phyloP scores from a whole-genome alignment of 2,329 filamentous ascomycete species.

The Aureobasidium pullulans region DNA sequence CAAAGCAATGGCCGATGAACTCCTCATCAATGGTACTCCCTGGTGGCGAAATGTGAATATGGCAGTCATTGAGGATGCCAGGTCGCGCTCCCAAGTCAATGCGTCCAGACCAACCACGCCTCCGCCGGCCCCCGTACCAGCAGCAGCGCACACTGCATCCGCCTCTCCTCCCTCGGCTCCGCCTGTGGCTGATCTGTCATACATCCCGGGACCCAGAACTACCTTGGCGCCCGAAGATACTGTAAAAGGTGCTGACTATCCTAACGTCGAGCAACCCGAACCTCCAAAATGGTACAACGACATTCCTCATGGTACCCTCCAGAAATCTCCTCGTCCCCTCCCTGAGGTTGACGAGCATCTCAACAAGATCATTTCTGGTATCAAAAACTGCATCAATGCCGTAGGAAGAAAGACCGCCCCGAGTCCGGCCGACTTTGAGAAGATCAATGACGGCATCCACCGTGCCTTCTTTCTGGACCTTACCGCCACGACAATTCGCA shows the following conservation, averaged over 20 bases:
- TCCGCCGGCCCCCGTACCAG: not conserved
- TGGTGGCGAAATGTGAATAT: constrained; percentile 8
- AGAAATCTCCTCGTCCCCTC: not conserved
- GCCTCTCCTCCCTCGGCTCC: not conserved
- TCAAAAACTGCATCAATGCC: not conserved
- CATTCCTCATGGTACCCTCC: not conserved
- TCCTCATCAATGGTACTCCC: not conserved
- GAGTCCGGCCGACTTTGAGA: constrained; percentile 19
- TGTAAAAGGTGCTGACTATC: not conserved
- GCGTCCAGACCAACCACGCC: not conserved
- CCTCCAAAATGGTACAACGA: not conserved
- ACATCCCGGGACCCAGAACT: not conserved
- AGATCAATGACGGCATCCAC: constrained; percentile 32
- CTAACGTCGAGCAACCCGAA: not conserved
- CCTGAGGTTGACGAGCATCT: not conserved
- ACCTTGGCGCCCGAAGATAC: not conserved
- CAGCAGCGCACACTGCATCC: not conserved
- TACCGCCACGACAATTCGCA: constrained; percentile 26
- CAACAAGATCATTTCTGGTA: not conserved
- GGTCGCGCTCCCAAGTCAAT: not conserved
- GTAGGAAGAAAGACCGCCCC: not conserved
- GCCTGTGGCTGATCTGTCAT: not conserved
- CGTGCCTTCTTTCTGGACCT: constrained; percentile 32
- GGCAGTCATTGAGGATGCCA: not conserved
- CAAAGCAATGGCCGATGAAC: constrained; percentile 33